phyloP scores from a whole-genome alignment of 2,329 filamentous ascomycete species.

The Annulohypoxylon truncatum region DNA sequence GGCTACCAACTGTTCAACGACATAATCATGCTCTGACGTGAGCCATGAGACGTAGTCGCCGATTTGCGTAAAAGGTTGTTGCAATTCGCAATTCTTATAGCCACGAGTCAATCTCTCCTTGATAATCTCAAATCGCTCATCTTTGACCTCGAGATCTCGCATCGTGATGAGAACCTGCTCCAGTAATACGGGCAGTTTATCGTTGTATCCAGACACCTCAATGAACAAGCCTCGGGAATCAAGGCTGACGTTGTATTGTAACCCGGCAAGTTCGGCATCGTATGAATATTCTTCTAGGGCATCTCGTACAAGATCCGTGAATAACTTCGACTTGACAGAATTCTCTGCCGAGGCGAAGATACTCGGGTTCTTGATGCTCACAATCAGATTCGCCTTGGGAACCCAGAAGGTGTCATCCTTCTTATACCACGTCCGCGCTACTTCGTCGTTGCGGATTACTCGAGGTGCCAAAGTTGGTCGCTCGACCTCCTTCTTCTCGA shows the following conservation, averaged over 20 bases:
- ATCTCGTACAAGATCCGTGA: constrained; percentile 87
- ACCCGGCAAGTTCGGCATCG: constrained; percentile 90
- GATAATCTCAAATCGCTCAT: constrained; percentile 91
- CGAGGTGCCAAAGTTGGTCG: constrained; percentile 79
- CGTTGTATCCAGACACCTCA: constrained; percentile 90
- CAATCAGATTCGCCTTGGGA: constrained; percentile 87
- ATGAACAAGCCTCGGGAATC: constrained; percentile 80
- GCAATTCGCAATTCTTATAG: constrained; percentile 87
- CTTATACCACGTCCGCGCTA: constrained; percentile 92
- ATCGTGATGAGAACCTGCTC: constrained; percentile 89
- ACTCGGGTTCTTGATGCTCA: constrained; percentile 82
- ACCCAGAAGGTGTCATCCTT: constrained; percentile 99
- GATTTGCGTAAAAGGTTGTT: constrained; percentile 90
- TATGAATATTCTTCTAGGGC: constrained; percentile 94
- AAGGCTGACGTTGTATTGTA: constrained; percentile 82
- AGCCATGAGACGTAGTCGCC: constrained; percentile 85
- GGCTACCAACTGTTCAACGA: constrained; percentile 81
- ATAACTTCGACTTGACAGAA: constrained; percentile 81
- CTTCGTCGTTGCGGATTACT: constrained; percentile 84
- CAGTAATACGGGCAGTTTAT: constrained; percentile 90
- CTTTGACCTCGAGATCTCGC: constrained; percentile 82
- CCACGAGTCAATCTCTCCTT: constrained; percentile 83
- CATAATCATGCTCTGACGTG: constrained; percentile 78
- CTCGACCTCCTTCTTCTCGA: constrained; percentile 91
- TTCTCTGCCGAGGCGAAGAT: constrained; percentile 84